Evolutionary conservation across 371 early-diverging fungal genomes (phyloP).

Genomic region (Rhizopus microsporus): DNA sequence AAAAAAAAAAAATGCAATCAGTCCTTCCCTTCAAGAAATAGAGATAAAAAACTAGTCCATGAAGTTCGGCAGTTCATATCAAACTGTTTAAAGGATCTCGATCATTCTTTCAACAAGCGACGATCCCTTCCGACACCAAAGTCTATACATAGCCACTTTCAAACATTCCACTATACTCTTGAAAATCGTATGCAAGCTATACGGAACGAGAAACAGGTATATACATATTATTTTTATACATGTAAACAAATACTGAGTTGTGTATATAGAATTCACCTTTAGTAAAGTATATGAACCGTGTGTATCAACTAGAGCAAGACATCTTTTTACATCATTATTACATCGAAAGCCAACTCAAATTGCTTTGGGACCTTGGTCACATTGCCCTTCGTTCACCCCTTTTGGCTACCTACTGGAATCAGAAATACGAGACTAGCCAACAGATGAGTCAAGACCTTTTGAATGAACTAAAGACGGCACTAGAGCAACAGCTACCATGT

Average conservation of each 20-base stretch:
- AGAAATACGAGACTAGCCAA: background rate
- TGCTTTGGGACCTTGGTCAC: slow-evolving; percentile 8
- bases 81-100: slow-evolving; percentile 8
- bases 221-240: background rate
- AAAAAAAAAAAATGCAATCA: slow-evolving; percentile 6
- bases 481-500: slow-evolving; percentile 1
- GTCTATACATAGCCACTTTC: background rate
- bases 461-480: background rate
- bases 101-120: background rate
- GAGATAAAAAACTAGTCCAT: slow-evolving; percentile 3
- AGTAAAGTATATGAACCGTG: slow-evolving; percentile 12
- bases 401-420: background rate
- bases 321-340: slow-evolving; percentile 13
- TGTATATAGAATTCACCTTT: background rate
- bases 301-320: slow-evolving; percentile 12
- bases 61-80: slow-evolving; percentile 11
- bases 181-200: slow-evolving; percentile 1
- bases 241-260: background rate
- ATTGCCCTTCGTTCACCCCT: slow-evolving; percentile 2
- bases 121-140: background rate
- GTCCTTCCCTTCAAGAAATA: slow-evolving; percentile 21
- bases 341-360: slow-evolving; percentile 14
- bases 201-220: background rate
- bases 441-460: background rate
- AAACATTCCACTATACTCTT: background rate